Conservation (phyloP, 2,329 filamentous ascomycete species). For the Zymoseptoria passerinii region DNA sequence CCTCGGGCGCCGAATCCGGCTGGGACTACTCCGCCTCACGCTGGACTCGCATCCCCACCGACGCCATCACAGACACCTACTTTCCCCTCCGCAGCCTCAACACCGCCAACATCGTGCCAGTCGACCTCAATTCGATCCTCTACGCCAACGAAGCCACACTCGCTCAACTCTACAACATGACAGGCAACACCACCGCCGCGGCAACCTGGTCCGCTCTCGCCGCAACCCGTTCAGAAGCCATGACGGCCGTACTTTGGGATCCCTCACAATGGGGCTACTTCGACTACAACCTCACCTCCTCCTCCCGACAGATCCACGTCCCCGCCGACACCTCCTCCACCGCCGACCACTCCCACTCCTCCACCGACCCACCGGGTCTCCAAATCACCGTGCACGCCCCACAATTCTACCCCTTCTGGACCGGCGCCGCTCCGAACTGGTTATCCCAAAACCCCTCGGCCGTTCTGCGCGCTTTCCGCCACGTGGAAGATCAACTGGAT, state of each 20-base stretch:
- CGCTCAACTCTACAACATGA: conserved; percentile 44
- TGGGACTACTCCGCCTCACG: conserved; percentile 53
- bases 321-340: conserved; percentile 42
- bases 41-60: conserved; percentile 50
- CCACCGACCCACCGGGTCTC: conserved; percentile 43
- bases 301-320: conserved; percentile 48
- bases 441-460: conserved; percentile 53
- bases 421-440: conserved; percentile 51
- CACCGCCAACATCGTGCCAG: conserved; percentile 49
- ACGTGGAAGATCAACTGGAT: conserved; percentile 47
- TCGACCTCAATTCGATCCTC: conserved; percentile 61
- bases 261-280: conserved; percentile 55
- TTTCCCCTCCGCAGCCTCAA: conserved; percentile 60
- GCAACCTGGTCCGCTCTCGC: conserved; percentile 45
- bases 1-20: conserved; percentile 57
- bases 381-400: conserved; percentile 52
- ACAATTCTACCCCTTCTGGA: conserved; percentile 63
- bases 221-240: conserved; percentile 49
- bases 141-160: conserved; percentile 58
- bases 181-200: conserved; percentile 45
- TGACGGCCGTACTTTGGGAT: conserved; percentile 59
- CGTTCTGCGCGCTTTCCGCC: conserved; percentile 47
- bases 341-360: not conserved
- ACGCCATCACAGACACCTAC: conserved; percentile 52
- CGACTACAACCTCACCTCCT: conserved; percentile 59